Conservation (phyloP, 2,329 filamentous ascomycete species). For the Trichoderma atroviride region DNA sequence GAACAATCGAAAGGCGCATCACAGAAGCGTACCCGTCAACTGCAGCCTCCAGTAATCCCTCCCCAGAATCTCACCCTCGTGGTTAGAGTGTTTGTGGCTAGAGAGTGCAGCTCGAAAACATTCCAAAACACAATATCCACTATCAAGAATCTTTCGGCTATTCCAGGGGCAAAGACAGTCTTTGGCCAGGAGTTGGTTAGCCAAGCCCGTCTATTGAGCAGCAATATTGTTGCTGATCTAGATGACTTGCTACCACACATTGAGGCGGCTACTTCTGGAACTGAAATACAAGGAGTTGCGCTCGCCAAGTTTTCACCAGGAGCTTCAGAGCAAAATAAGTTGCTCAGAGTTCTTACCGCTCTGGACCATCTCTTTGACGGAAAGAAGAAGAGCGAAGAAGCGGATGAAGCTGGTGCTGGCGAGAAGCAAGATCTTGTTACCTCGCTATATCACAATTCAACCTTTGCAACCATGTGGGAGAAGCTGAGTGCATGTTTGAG, state of each 20-base stretch:
- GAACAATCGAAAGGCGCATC: constrained; percentile 45
- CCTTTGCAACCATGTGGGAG: constrained; percentile 88
- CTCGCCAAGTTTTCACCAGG: constrained; percentile 94
- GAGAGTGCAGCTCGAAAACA: constrained; percentile 95
- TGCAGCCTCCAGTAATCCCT: constrained; percentile 83
- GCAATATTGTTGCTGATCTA: constrained; percentile 82
- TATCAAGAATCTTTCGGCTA: constrained; percentile 96
- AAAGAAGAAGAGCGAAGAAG: constrained; percentile 62
- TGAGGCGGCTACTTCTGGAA: constrained; percentile 80
- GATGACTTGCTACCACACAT: constrained; percentile 85
- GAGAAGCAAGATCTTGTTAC: constrained; percentile 82
- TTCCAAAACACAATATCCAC: constrained; percentile 97
- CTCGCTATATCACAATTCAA: constrained; percentile 85
- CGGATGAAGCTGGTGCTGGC: constrained; percentile 55
- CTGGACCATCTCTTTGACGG: constrained; percentile 94
- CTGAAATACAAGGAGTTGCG: constrained; percentile 92
- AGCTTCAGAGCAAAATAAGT: constrained; percentile 94
- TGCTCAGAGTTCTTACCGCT: constrained; percentile 88
- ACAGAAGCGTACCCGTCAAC: constrained; percentile 57
- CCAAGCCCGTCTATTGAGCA: constrained; percentile 82
- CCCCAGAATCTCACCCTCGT: constrained; percentile 88
- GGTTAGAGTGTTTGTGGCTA: constrained; percentile 94
- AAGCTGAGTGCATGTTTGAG: constrained; percentile 87
- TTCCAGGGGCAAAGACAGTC: constrained; percentile 83
- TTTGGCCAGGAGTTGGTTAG: constrained; percentile 92